These are phyloP conservation scores for Cadophora sp. DNA, from an alignment of 2,329 filamentous ascomycete species.

Conservation along the genomic window DNA sequence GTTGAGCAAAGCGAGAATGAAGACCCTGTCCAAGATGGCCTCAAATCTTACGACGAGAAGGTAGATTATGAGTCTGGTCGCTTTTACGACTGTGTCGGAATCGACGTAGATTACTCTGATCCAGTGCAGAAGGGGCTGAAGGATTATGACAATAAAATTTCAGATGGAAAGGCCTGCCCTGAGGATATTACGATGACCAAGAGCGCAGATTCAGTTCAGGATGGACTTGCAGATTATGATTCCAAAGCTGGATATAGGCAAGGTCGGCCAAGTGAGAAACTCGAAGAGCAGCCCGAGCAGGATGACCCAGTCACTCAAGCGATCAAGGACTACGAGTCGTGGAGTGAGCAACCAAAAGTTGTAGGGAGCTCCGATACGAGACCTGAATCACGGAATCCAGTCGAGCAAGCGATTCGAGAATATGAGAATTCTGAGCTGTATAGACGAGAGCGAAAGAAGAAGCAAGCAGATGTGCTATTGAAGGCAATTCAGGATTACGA, in stretches of 20 bases:
- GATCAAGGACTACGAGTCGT: slow-evolving; percentile 6
- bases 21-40: slow-evolving; percentile 45
- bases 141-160: slow-evolving; percentile 29
- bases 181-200: slow-evolving; percentile 1
- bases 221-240: slow-evolving; percentile 22
- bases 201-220: background rate
- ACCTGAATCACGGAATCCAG: slow-evolving; percentile 5
- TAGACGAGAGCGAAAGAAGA: slow-evolving; percentile 12
- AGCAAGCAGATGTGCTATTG: slow-evolving; percentile 9
- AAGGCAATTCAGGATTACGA: slow-evolving; percentile 25
- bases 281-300: background rate
- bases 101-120: slow-evolving; percentile 33
- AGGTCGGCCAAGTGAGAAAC: slow-evolving; percentile 22
- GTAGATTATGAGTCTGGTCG: slow-evolving; percentile 35
- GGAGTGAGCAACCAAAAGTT: background rate
- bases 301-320: slow-evolving; percentile 10
- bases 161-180: slow-evolving; percentile 19
- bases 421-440: slow-evolving; percentile 14
- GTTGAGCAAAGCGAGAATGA: background rate
- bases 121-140: slow-evolving; percentile 28
- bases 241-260: slow-evolving; percentile 10
- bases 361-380: slow-evolving; percentile 5
- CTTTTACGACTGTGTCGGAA: slow-evolving; percentile 39
- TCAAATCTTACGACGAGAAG: slow-evolving; percentile 48
- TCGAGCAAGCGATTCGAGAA: slow-evolving; percentile 17